phyloP scores from a whole-genome alignment of 352 stramenopile genomes.

The Aphanomyces cochlioides region DNA sequence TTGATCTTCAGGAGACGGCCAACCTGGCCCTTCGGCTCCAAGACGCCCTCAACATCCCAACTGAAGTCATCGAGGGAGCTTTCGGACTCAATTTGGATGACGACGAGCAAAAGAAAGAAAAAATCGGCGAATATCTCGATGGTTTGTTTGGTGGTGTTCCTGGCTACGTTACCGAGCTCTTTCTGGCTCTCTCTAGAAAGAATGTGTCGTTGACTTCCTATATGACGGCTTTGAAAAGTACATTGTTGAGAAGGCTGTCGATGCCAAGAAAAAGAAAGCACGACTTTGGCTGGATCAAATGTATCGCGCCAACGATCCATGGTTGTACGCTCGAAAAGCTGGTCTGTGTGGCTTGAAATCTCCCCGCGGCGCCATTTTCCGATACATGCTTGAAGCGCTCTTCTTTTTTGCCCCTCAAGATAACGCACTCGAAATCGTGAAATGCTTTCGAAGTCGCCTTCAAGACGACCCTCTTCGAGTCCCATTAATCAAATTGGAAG shows the following conservation, averaged over 20 bases:
- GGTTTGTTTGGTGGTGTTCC: constrained; percentile 2
- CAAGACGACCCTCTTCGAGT: background rate
- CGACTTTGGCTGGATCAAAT: background rate
- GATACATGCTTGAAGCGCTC: too few relatives aligned
- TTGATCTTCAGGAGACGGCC: background rate
- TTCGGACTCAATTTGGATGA: background rate
- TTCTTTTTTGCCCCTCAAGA: background rate
- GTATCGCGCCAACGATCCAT: background rate
- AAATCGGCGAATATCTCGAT: background rate
- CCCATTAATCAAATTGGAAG: background rate
- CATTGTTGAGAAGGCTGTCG: background rate
- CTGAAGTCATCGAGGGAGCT: background rate
- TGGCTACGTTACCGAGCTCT: background rate
- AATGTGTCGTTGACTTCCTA: background rate
- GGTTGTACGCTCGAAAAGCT: background rate
- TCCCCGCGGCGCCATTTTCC: background rate
- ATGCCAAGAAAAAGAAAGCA: background rate
- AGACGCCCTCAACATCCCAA: background rate
- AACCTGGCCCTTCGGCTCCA: background rate
- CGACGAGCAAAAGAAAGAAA: background rate
- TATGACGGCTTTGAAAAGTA: background rate
- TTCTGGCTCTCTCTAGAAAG: background rate
- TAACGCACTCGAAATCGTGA: background rate
- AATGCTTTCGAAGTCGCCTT: background rate
- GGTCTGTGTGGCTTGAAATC: background rate